Evolutionary conservation across 192 early-diverging fungal genomes (phyloP), one percentile per base, ranked within the genome.

Genomic region (Backusella liffmaniae): DNA sequence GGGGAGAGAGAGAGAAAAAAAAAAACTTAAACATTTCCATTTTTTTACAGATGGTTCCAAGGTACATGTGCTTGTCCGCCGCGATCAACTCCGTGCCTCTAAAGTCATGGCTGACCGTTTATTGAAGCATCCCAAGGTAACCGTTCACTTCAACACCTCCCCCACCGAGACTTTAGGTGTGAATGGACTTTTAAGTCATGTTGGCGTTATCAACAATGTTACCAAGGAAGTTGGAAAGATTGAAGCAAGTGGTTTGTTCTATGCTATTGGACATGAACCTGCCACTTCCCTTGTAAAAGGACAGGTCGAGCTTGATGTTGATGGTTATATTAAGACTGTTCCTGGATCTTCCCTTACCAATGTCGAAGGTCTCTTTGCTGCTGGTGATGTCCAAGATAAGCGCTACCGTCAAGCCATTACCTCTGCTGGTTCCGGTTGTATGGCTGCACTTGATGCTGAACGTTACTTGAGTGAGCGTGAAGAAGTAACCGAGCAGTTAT

Each of bases 361-460:
- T 76, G 77, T 99, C 62, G 86, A 88, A 71, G 98, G 98, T 75
- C 93, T 99, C 65, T 99, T 98, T 90, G 98, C 98, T 36, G 93
- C 93, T 26, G 98, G 98, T 74, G 98, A 99, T 88, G 96, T 99
- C 66, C 94, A 98, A 79, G 98, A 99, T 82, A 92, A 92, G 82
- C 90, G 81, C 10, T 99, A 99, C 87, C 93, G 97, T 76, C 97
- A 99, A 84, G 98, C 98, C 13, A 90, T 99, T 76, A 99, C 98
- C 23, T 95, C 94, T 71, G 97, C 97, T 32, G 95, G 98, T 44
- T 92, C 92, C 29, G 98, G 98, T 46, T 99, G 98, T 87, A 97
- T 97, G 95, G 95, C 98, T 23, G 96, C 96, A 15, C 84, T 99
- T 30, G 98, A 99, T 82, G 92, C 92, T 81, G 98, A 99, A 84